Base-by-base conservation (phyloP, 257 asterid species). In the Parsonsia alboflavescens region DNA sequence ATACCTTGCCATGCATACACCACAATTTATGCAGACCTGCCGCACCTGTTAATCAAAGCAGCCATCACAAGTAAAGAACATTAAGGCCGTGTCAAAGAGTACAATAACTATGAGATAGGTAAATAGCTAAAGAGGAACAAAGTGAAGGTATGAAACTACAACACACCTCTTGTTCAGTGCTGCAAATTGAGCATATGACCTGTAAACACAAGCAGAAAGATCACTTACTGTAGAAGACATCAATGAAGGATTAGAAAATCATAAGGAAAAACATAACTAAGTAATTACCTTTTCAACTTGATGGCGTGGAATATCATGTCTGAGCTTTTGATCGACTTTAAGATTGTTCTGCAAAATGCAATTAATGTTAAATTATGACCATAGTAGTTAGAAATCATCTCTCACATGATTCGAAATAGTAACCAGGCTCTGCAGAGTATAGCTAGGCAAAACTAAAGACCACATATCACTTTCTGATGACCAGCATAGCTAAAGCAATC, bases 221-320 rank as follows among this genome's bases (percentile, higher is more conserved):
- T 21, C 42, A 50, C 16, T 33, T 30, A 10, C 17, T 22, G 12
- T 4, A 28, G 22, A 26, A 79, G 16, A 45, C 39, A 33, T 33
- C 10, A 53, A 52, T 11, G 39, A 71, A 77, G 46, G 30, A 71
- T 46, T 41, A 81, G 26, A 53, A 61, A 46, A 63, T 15, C 8
- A 17, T 53, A 53, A 50, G 28, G 10, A 62, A 30, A 79, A 71
- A 22, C 53, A 54, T 4, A 13, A 75, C 48, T 21, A 28, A 33
- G 46, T 63, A 70, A 76, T 46, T 81, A 84, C 97, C 89, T 84
- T 86, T 82, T 87, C 86, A 45, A 93, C 81, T 63, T 80, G 82
- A 82, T 93, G 98, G 65, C 97, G 96, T 30, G 92, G 93, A 53
- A 93, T 68, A 63, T 93, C 95, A 79, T 93, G 98, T 80, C 98